Evolutionary conservation across 2,329 filamentous ascomycete species (phyloP), one percentile per base, ranked within the genome.

Genomic region (Aspergillus melleus): DNA sequence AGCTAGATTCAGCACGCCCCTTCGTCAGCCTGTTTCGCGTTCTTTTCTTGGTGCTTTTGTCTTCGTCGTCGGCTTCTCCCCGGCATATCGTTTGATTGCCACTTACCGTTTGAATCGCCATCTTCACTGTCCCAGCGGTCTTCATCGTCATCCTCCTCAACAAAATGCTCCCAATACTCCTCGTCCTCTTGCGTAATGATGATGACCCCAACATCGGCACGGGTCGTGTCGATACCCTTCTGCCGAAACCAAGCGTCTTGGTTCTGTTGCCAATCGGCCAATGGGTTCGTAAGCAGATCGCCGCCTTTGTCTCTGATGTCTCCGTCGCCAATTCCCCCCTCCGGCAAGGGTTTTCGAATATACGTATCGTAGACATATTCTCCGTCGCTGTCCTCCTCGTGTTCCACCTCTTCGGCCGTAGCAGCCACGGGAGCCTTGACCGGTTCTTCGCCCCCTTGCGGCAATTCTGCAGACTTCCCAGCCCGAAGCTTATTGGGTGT

Each of bases 321-420:
- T 24, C 22, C 19, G 10, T 6, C 6, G 10, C 16, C 44, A 11
- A 22, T 10, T 42, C 5, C 60, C 19, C 64, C 60, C n/a, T 73
- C 70, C 2, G 73, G 68, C 19, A 79, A 62, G n/a, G 72, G 75
- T 19, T 81, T 76, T 2, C 85, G 83, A 47, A 87, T 75, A 69
- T 87, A 88, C 10, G 83, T 86, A 66, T 88, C 86, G 70, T 86
- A 87, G 58, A 88, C 83, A 68, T 85, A 88, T 49, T 84, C 83
- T 22, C 70, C 75, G n/a, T 81, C 80, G 20, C 77, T 77, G 20
- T 79, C 77, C 10, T 79, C 77, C 22, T 79, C 76, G 11, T 65
- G 63, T 19, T 66, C 60, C 36, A 64, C 57, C 26, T 47, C 50
- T 9, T 55, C 49, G 36, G 63, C 66, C 2, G 36, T 49, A 32